Evolutionary conservation across 495 filamentous ascomycete species (phyloP).

Genomic region (Neurospora tetrasperma): DNA sequence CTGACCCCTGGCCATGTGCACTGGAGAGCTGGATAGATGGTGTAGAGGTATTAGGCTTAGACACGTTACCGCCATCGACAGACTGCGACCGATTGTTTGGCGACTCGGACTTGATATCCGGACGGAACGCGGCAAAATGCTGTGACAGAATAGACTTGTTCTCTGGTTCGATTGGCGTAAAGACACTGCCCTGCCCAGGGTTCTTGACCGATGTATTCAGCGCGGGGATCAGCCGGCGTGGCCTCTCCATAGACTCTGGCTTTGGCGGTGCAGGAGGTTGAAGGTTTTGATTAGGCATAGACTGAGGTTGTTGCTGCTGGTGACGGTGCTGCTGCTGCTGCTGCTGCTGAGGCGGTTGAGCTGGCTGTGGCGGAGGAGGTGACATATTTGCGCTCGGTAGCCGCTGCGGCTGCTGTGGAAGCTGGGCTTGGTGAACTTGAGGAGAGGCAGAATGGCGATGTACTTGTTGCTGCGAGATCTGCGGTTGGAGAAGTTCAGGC

Average conservation of each 20-base stretch:
- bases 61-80: conserved; percentile 48
- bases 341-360: conserved; percentile 14
- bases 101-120: conserved; percentile 35
- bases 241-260: conserved; percentile 24
- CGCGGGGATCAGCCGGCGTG: conserved; percentile 25
- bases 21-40: conserved; percentile 38
- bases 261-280: conserved; percentile 38
- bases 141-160: conserved; percentile 78
- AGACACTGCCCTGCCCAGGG: conserved; percentile 78
- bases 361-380: conserved; percentile 23
- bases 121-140: conserved; percentile 57
- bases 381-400: conserved; percentile 25
- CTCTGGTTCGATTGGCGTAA: conserved; percentile 84
- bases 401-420: conserved; percentile 25
- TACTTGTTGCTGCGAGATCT: conserved; percentile 40
- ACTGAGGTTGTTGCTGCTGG: conserved; percentile 15
- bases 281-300: conserved; percentile 16
- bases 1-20: conserved; percentile 27
- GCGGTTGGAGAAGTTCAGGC: conserved; percentile 32
- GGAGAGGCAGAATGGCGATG: conserved; percentile 38
- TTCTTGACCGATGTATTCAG: conserved; percentile 53
- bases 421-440: conserved; percentile 24
- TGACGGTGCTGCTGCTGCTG: conserved; percentile 29
- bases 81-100: conserved; percentile 48
- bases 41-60: conserved; percentile 37